These are phyloP conservation scores for Ochromonas danica DNA, from an alignment of 108 stramenopile genomes.

Conservation along the genomic window DNA sequence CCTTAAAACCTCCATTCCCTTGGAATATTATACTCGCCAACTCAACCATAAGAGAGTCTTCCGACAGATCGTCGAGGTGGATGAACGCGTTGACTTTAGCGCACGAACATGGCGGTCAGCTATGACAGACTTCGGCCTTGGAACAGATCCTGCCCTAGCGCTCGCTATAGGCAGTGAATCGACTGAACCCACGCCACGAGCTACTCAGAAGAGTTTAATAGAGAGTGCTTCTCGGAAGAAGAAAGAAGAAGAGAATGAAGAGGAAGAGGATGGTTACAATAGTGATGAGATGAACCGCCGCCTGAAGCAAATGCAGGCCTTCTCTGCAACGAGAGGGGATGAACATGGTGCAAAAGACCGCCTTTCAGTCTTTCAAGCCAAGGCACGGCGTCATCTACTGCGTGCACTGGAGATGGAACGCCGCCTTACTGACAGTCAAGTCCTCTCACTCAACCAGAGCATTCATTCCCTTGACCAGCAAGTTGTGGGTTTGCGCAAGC, in stretches of 20 bases:
- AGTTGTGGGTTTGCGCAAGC: neutral
- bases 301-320: neutral
- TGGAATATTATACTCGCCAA: neutral
- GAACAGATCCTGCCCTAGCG: neutral
- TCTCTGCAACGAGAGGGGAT: neutral
- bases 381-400: neutral
- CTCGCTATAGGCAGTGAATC: neutral
- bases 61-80: neutral
- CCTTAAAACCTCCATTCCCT: neutral
- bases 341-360: neutral
- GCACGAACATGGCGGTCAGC: neutral
- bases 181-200: neutral
- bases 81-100: neutral
- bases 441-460: neutral
- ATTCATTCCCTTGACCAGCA: neutral
- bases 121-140: neutral
- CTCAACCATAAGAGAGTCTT: neutral
- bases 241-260: neutral
- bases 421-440: neutral
- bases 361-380: neutral
- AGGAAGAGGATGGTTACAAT: neutral
- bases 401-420: neutral
- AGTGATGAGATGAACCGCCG: neutral
- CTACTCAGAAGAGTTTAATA: neutral
- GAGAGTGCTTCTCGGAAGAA: neutral